Evolutionary conservation across 1,284 basidiomycete genomes (phyloP).

Genomic region (Boletellus deceptivus): DNA sequence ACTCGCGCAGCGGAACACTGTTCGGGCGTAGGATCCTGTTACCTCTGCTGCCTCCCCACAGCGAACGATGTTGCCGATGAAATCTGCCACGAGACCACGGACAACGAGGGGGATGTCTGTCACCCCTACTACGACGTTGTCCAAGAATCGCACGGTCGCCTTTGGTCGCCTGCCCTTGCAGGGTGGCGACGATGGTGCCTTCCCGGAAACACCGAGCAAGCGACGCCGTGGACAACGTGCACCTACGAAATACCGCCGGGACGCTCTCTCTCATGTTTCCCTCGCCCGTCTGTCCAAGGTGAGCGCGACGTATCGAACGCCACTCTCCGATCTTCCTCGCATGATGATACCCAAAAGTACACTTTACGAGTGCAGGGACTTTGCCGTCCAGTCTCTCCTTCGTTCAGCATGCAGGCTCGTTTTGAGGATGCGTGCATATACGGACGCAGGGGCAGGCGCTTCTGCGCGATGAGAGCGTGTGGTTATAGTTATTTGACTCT

Average conservation of each 20-base stretch:
- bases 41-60: no score
- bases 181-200: no score
- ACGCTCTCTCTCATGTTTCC: background rate
- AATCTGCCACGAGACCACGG: no score
- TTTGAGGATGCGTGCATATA: constrained; percentile 34
- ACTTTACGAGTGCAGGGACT: constrained; percentile 33
- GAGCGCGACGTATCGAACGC: constrained; percentile 5
- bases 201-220: no score
- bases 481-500: constrained; percentile 38
- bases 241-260: constrained; percentile 12
- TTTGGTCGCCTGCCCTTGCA: no score
- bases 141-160: no score
- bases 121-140: no score
- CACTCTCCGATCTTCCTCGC: background rate
- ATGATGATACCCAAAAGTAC: constrained; percentile 33
- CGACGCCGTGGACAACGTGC: constrained; percentile 24
- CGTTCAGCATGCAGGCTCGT: constrained; percentile 35
- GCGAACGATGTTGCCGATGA: no score
- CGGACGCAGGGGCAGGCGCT: constrained; percentile 33
- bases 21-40: no score
- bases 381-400: constrained; percentile 32
- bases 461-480: constrained; percentile 32
- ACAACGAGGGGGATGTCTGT: no score
- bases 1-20: no score
- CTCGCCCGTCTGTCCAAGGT: constrained; percentile 6